Conservation (phyloP, 2,329 filamentous ascomycete genomes). For the Cyphellophora attinorum region DNA sequence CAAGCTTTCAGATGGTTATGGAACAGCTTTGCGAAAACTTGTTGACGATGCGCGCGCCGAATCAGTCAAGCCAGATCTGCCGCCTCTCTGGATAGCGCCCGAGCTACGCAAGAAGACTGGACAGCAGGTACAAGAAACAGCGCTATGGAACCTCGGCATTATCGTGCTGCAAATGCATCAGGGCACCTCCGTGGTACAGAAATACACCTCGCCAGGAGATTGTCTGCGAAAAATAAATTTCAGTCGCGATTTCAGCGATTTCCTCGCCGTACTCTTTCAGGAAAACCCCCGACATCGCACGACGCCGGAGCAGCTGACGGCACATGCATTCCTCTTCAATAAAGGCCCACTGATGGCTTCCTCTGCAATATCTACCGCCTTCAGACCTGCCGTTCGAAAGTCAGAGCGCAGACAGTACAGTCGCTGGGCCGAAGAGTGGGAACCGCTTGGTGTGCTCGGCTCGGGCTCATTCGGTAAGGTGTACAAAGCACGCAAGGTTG, state of each 20-base stretch:
- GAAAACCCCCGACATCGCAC: constrained; percentile 74
- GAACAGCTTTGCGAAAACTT: constrained; percentile 33
- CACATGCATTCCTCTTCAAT: constrained; percentile 1
- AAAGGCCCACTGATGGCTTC: neutral
- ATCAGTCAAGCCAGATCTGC: constrained; percentile 51
- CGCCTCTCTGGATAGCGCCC: constrained; percentile 67
- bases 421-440: constrained; percentile 80
- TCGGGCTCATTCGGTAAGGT: constrained; percentile 96
- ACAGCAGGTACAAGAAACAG: constrained; percentile 60
- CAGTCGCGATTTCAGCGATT: constrained; percentile 66
- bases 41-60: constrained; percentile 42
- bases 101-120: constrained; percentile 57
- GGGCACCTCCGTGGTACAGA: constrained; percentile 64
- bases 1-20: constrained; percentile 60
- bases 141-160: constrained; percentile 91
- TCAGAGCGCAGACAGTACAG: constrained; percentile 33
- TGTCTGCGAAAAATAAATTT: constrained; percentile 52
- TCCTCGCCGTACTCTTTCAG: constrained; percentile 77
- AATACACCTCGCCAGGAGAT: constrained; percentile 61
- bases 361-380: neutral
- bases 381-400: neutral
- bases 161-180: constrained; percentile 92
- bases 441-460: constrained; percentile 78
- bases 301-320: constrained; percentile 60
- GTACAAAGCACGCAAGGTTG: constrained; percentile 86